Evolutionary conservation across 257 asterid genomes (phyloP).

Genomic region (Linaria vulgaris): DNA sequence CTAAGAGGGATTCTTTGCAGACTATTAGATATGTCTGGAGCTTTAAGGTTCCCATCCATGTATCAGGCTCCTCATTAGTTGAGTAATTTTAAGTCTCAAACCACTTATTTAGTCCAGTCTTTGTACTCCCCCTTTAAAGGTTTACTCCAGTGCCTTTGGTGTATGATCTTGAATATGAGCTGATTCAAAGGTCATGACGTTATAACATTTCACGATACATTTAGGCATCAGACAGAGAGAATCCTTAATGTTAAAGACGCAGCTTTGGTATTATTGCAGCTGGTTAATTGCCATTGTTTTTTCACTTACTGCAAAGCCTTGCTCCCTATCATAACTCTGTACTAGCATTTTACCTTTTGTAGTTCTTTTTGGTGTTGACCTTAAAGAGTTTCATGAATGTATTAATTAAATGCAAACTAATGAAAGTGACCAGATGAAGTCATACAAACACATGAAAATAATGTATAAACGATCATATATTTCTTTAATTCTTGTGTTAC

Average conservation of each 20-base stretch:
- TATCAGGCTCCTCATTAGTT: no score
- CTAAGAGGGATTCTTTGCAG: no score
- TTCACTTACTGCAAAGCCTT: no score
- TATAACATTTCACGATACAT: neutral
- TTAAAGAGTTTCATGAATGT: neutral
- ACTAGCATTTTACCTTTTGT: no score
- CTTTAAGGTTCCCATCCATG: no score
- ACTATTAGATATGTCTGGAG: no score
- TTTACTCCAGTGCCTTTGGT: neutral
- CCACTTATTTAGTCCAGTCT: neutral
- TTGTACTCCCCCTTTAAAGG: neutral
- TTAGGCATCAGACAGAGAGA: neutral
- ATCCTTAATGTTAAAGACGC: neutral
- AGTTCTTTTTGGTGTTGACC: no score
- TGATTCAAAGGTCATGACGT: neutral
- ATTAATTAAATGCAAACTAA: neutral
- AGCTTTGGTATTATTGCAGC: neutral
- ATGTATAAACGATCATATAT: neutral
- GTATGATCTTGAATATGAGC: neutral
- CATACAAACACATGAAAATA: neutral
- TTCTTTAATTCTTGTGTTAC: neutral
- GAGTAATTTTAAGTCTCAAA: conserved; percentile 1
- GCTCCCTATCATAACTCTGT: no score
- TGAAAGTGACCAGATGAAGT: neutral
- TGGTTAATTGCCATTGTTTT: neutral